Conservation (phyloP, 371 early-diverging fungal species). For the Mortierella sp. region DNA sequence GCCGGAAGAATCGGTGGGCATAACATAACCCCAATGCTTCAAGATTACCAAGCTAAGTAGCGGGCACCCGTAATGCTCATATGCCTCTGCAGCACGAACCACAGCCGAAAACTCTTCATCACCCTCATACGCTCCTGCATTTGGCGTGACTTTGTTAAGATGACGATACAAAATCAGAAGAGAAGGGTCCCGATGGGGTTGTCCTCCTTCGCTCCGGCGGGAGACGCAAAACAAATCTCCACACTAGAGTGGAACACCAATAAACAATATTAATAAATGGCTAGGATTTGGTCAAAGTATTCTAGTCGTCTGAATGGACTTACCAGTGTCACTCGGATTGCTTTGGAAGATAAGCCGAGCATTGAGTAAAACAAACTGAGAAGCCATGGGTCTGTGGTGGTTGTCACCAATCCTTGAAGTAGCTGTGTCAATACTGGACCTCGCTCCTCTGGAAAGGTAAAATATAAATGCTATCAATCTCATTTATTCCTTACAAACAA, state of each 20-base stretch:
- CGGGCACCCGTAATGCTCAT: constrained; percentile 85
- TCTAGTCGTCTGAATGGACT: background rate
- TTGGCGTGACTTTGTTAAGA: constrained; percentile 62
- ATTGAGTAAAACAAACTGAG: constrained; percentile 75
- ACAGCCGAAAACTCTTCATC: constrained; percentile 73
- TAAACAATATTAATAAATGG: background rate
- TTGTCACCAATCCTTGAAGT: constrained; percentile 58
- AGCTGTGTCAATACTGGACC: constrained; percentile 62
- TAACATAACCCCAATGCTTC: constrained; percentile 56
- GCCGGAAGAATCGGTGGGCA: constrained; percentile 26
- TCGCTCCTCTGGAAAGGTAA: constrained; percentile 48
- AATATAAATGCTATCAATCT: no score
- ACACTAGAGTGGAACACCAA: constrained; percentile 16
- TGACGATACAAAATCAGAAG: constrained; percentile 82
- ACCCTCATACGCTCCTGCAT: constrained; percentile 29
- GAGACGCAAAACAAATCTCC: background rate
- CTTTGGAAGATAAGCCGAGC: constrained; percentile 71
- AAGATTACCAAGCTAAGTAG: constrained; percentile 77
- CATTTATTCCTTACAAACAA: background rate
- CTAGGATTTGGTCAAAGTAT: background rate
- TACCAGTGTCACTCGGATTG: constrained; percentile 76
- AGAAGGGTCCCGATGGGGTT: constrained; percentile 73
- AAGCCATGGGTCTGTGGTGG: constrained; percentile 82
- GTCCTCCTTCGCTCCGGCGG: background rate
- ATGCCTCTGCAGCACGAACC: constrained; percentile 69